Evolutionary conservation across 257 asterid species (phyloP).

Genomic region (Gentiana dahurica): DNA sequence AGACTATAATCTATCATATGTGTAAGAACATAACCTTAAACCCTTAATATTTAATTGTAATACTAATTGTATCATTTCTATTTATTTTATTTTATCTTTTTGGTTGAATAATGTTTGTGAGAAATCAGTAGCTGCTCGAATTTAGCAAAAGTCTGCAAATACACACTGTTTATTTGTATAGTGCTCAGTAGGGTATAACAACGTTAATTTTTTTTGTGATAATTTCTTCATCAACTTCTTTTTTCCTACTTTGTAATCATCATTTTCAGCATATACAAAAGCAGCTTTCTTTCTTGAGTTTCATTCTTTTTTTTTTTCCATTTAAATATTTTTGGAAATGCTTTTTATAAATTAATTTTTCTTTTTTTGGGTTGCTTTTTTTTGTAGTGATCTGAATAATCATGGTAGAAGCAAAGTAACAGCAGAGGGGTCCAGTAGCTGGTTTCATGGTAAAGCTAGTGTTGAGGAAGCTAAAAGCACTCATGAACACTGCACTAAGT

Average conservation of each 20-base stretch:
- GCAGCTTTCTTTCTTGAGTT: conserved; percentile 1
- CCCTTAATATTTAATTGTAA: too few species aligned
- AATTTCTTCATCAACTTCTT: background rate
- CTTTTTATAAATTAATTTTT: background rate
- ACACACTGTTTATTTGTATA: background rate
- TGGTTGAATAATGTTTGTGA: too few species aligned
- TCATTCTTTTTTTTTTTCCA: background rate
- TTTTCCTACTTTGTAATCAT: background rate
- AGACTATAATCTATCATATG: too few species aligned
- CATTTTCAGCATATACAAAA: conserved; percentile 4
- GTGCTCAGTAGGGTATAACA: background rate
- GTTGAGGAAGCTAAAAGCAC: conserved; percentile 51
- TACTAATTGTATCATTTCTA: too few species aligned
- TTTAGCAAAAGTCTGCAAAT: background rate
- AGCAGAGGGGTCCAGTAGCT: conserved; percentile 28
- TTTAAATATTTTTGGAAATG: background rate
- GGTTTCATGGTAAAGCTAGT: conserved; percentile 29
- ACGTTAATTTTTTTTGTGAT: background rate
- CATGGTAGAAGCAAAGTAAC: conserved; percentile 33
- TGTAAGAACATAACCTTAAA: too few species aligned
- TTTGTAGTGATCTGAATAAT: conserved; percentile 34
- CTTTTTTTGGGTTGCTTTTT: background rate
- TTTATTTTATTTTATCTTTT: too few species aligned
- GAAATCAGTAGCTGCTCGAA: too few species aligned
- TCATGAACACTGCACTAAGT: conserved; percentile 15